Evolutionary conservation across 192 early-diverging fungal species (phyloP), one percentile per base, ranked within the genome.

Genomic region (Gamsiella multidivaricata): DNA sequence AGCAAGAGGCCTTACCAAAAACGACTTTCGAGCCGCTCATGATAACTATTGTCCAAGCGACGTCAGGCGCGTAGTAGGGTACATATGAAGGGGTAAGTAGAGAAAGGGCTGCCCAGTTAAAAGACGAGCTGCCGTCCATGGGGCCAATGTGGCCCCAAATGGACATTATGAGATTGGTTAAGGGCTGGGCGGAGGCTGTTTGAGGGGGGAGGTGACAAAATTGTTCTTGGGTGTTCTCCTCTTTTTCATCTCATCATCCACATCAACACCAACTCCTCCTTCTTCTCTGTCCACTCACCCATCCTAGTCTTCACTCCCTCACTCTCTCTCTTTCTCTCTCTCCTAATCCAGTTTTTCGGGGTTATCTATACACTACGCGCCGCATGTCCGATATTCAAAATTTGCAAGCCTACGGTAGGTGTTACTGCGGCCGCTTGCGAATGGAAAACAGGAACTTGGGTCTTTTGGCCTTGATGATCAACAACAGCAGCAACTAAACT

Each of bases 321-420:
- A n/a, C 15, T 45, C 45, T 25, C 31, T 46, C 25, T 43, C 29
- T 31, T 22, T 20, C 31, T 39, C 29, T 25, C 28, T 49, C 23
- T 54, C 53, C 39, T 46, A 54, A 26, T 53, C 64, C 37, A 52
- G 46, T 67, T 45, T 53, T 55, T 54, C 15, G 22, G 57, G 28
- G 14, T 64, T 57, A 26, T 39, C n/a, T 50, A 58, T 41, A 49
- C 63, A 60, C 59, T 73, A 41, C 68, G 42, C 69, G 57, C 76
- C 67, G 59, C 76, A 83, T 83, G 82, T 83, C 82, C 81, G 81
- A 61, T 58, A 83, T 83, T 70, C 79, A 83, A 79, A 83, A 84
- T 61, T 69, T 84, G 65, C 60, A 72, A 28, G 43, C 65, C 45
- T 84, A 82, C 64, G 80, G 80, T 82, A 78, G 45, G 68, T 33